A percentile compares a stretch with the other conserved stretches of the same genome.
Evolutionary conservation across 2,329 filamentous ascomycete species (phyloP).

Genomic region (Fusarium chaquense): DNA sequence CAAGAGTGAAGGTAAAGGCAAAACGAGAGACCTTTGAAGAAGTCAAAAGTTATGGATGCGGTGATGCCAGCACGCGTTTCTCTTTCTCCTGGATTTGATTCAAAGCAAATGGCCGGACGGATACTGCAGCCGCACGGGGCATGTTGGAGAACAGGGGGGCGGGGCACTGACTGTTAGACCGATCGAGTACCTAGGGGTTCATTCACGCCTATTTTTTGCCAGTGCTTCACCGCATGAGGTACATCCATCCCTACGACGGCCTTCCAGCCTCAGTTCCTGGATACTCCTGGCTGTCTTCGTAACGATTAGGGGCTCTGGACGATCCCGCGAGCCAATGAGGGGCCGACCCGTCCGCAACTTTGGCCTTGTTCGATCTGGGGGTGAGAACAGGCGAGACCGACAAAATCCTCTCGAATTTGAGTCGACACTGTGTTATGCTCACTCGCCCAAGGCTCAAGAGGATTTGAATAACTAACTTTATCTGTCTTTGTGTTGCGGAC

Average conservation of each 20-base stretch:
- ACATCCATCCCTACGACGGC: slow-evolving; percentile 32
- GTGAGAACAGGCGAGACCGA: slow-evolving; percentile 37
- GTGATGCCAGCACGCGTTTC: slow-evolving; percentile 52
- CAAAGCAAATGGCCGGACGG: slow-evolving; percentile 46
- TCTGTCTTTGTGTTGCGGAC: too few species aligned
- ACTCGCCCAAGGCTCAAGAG: not conserved
- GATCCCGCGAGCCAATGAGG: slow-evolving; percentile 45
- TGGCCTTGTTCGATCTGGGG: slow-evolving; percentile 38
- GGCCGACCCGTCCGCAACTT: slow-evolving; percentile 47
- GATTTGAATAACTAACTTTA: not conserved
- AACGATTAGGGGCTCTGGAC: slow-evolving; percentile 41
- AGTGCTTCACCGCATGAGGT: not conserved
- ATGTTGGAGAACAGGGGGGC: slow-evolving; percentile 44
- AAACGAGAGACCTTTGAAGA: slow-evolving; percentile 39
- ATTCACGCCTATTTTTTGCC: slow-evolving; percentile 17
- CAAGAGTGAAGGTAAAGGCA: slow-evolving; percentile 38
- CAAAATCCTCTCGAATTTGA: slow-evolving; percentile 29
- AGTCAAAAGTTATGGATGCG: slow-evolving; percentile 45
- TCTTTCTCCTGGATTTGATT: slow-evolving; percentile 44
- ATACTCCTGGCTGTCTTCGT: slow-evolving; percentile 41
- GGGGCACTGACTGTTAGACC: slow-evolving; percentile 39
- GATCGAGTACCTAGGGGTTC: slow-evolving; percentile 30
- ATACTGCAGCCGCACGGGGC: slow-evolving; percentile 47
- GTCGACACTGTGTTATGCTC: slow-evolving; percentile 38
- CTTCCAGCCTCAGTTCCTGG: slow-evolving; percentile 40